Evolutionary conservation across 257 asterid species (phyloP), one percentile per base, ranked within the genome.

Genomic region (Thymus mandschuricus): DNA sequence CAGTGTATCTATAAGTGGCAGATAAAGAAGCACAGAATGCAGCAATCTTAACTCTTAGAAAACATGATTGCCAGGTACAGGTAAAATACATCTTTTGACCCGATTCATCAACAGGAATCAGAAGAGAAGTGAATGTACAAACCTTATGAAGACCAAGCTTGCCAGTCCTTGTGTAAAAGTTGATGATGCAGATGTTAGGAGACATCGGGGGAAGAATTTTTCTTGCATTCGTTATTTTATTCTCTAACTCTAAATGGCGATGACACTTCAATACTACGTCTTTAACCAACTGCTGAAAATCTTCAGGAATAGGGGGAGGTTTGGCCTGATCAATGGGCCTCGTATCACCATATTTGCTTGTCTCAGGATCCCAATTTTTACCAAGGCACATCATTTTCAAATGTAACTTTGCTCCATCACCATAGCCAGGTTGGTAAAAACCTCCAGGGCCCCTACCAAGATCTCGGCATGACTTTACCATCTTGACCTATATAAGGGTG

Each of bases 301-400:
- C 95, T 63, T 57, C 66, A 21, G 95, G 96, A 65, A 91, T 75
- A 21, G 81, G 68, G 30, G 96, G 97, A 69, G 95, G 85, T 71
- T 76, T 83, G 72, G 95, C 80, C 49, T 82, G 86, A 81, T 92
- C 97, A 52, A 41, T 7, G 40, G 86, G 81, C 75, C 96, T 86
- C 60, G 11, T 44, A 55, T 82, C 89, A 49, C 45, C 65, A 59
- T 92, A 92, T 52, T 3, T 30, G 60, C 91, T 38, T 12, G 88
- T 82, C 72, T 68, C 81, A 10, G 96, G 95, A 57, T 91, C 97
- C 97, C 97, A 91, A 34, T 83, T 79, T 77, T 82, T 91, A 68
- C 97, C 97, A 63, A 91, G 85, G 81, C 97, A 91, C 97, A 91
- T 91, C 97, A 91, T 89, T 79, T 78, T 87, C 78, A 87, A 74